Evolutionary conservation across 1,139 yeast genomes (phyloP).

Genomic region (Pichia sp.): DNA sequence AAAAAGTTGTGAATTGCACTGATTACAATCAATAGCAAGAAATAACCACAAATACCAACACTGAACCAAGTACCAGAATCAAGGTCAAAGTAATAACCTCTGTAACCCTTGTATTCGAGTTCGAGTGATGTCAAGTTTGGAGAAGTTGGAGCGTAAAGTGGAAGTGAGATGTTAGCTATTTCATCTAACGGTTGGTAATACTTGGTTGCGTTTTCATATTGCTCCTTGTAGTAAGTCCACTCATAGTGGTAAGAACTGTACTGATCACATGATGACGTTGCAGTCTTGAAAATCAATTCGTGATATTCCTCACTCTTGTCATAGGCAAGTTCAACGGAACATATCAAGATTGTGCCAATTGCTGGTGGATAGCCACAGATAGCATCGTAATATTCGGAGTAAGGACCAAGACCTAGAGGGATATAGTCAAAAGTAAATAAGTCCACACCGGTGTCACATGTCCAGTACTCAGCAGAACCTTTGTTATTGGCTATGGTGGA

Average conservation of each 20-base stretch:
- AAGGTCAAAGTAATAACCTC: slow-evolving; percentile 20
- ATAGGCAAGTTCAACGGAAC: slow-evolving; percentile 22
- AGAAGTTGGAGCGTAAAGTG: slow-evolving; percentile 20
- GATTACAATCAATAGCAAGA: slow-evolving; percentile 32
- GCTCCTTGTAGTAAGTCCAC: slow-evolving; percentile 21
- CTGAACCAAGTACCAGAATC: slow-evolving; percentile 30
- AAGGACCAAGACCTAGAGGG: slow-evolving; percentile 8
- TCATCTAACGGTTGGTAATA: slow-evolving; percentile 10
- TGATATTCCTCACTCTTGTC: slow-evolving; percentile 15
- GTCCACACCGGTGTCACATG: background rate
- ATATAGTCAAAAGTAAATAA: background rate
- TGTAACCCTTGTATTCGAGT: slow-evolving; percentile 14
- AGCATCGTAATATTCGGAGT: slow-evolving; percentile 17
- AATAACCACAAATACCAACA: slow-evolving; percentile 40
- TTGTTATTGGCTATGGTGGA: background rate
- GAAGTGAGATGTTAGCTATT: slow-evolving; percentile 16
- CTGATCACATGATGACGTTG: slow-evolving; percentile 17
- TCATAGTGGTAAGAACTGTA: slow-evolving; percentile 19
- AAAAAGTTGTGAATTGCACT: slow-evolving; percentile 29
- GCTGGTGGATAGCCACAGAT: slow-evolving; percentile 28
- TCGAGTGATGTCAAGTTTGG: slow-evolving; percentile 15
- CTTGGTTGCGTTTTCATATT: slow-evolving; percentile 29
- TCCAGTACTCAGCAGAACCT: slow-evolving; percentile 5
- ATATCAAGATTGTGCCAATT: slow-evolving; percentile 28
- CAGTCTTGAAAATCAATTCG: slow-evolving; percentile 17